phyloP scores from a whole-genome alignment of 805 yeast genomes.

The Suhomyces faveliae region DNA sequence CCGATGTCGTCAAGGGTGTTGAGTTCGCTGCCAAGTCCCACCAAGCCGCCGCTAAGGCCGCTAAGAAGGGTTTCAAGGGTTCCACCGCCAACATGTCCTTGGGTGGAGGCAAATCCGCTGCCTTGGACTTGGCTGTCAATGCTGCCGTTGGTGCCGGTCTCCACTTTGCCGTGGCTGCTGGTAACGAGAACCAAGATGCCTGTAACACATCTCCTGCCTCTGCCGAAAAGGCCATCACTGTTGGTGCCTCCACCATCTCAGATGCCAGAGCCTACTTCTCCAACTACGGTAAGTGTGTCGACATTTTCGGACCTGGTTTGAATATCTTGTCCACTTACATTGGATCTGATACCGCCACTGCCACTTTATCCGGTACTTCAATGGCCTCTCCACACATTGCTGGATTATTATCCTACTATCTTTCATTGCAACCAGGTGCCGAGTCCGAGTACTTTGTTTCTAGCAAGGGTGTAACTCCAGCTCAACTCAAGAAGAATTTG shows the following conservation, averaged over 20 bases:
- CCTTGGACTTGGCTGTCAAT: constrained; percentile 57
- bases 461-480: constrained; percentile 47
- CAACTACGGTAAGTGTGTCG: constrained; percentile 54
- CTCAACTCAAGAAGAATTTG: constrained; percentile 53
- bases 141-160: constrained; percentile 57
- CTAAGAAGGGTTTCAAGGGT: constrained; percentile 51
- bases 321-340: constrained; percentile 56
- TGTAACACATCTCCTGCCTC: constrained; percentile 60
- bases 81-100: constrained; percentile 63
- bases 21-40: constrained; percentile 80
- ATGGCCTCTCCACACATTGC: constrained; percentile 64
- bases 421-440: constrained; percentile 53
- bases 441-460: constrained; percentile 46
- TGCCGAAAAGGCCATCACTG: constrained; percentile 54
- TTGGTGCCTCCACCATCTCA: constrained; percentile 46
- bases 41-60: constrained; percentile 40
- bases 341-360: constrained; percentile 50
- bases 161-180: constrained; percentile 63
- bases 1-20: constrained; percentile 82
- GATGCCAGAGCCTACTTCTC: constrained; percentile 53
- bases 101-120: constrained; percentile 57
- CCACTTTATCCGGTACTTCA: constrained; percentile 58
- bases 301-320: constrained; percentile 56
- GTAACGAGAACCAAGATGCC: constrained; percentile 60
- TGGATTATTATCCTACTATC: constrained; percentile 55